Evolutionary conservation across 495 filamentous ascomycete species (phyloP).

Genomic region (Annulohypoxylon bovei): DNA sequence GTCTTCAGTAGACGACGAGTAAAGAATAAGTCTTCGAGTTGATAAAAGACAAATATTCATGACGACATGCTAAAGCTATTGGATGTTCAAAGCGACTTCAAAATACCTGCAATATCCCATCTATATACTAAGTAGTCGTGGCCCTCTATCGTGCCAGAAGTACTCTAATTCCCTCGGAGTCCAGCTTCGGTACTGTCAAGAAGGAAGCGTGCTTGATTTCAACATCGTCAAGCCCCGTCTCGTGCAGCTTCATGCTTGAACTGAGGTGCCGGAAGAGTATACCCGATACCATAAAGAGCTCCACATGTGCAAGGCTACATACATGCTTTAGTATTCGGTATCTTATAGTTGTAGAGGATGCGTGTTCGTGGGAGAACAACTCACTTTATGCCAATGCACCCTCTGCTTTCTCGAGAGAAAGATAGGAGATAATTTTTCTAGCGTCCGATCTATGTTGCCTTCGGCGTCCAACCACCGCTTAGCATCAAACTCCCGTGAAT

Average conservation of each 20-base stretch:
- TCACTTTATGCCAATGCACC: conserved; percentile 31
- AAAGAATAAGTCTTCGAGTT: not conserved
- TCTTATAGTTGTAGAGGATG: not conserved
- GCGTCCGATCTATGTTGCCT: not conserved
- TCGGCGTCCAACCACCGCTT: conserved; percentile 10
- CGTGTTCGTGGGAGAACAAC: not conserved
- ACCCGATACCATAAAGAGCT: conserved; percentile 3
- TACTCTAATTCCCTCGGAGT: conserved; percentile 1
- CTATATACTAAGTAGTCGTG: not conserved
- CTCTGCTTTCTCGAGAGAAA: conserved; percentile 21
- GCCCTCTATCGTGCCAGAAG: not conserved
- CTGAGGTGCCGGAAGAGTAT: not conserved
- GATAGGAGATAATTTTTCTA: conserved; percentile 15
- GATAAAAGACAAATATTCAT: no score
- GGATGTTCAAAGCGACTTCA: not conserved
- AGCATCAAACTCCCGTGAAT: not conserved
- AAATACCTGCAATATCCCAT: not conserved
- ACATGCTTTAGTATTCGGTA: not conserved
- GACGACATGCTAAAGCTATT: not conserved
- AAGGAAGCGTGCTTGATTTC: not conserved
- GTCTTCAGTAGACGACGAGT: not conserved
- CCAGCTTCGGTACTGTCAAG: not conserved
- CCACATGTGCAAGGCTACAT: not conserved
- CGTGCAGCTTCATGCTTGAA: not conserved
- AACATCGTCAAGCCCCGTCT: conserved; percentile 1